These are phyloP conservation scores for Singerocomus inundabilis DNA, from an alignment of 1,284 basidiomycete species.

Conservation along the genomic window DNA sequence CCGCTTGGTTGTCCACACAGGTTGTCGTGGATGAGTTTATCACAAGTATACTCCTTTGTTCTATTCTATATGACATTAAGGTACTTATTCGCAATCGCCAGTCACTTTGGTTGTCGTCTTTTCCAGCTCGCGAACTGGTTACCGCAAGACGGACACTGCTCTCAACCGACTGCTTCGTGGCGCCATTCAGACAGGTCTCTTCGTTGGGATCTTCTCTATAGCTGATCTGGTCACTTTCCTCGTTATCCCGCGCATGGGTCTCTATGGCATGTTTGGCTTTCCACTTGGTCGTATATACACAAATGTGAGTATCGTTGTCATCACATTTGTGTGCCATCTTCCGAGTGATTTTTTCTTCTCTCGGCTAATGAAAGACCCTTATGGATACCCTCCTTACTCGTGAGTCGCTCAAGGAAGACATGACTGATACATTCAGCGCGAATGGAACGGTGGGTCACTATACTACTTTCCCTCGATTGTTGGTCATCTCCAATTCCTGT, in stretches of 20 bases:
- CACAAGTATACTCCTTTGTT: constrained; percentile 32
- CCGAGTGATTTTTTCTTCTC: not conserved
- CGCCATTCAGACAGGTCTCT: constrained; percentile 46
- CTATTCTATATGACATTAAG: not conserved
- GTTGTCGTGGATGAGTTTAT: constrained; percentile 40
- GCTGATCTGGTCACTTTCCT: constrained; percentile 43
- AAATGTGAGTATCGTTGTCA: constrained; percentile 23
- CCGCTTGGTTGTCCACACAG: constrained; percentile 42
- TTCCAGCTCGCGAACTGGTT: constrained; percentile 42
- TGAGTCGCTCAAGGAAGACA: constrained; percentile 5
- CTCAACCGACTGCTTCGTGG: constrained; percentile 47
- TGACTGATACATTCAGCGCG: constrained; percentile 1
- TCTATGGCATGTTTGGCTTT: constrained; percentile 33
- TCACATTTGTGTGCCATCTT: not conserved
- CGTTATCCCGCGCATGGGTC: constrained; percentile 20
- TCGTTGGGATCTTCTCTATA: constrained; percentile 44
- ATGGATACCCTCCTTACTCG: constrained; percentile 18
- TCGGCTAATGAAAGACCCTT: constrained; percentile 10
- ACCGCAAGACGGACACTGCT: constrained; percentile 43
- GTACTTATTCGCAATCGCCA: constrained; percentile 6
- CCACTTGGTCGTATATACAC: constrained; percentile 35
- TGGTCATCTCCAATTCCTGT: not conserved
- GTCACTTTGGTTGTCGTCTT: constrained; percentile 37
- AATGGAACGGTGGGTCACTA: not conserved
- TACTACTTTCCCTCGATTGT: not conserved